Evolutionary conservation across 805 yeast species (phyloP).

Genomic region (Candida andamanensis): DNA sequence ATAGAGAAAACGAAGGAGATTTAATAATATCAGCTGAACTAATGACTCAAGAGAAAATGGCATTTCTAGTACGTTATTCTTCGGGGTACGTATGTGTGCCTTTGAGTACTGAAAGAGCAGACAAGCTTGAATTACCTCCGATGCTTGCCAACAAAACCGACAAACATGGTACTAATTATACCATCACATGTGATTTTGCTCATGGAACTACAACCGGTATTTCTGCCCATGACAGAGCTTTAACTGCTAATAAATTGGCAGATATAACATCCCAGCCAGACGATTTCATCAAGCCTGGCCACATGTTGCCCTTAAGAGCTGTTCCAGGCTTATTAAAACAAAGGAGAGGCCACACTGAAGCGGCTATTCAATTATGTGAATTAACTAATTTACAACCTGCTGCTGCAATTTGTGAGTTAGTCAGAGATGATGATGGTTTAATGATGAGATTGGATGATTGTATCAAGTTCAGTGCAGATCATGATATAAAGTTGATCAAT

Average conservation of each 20-base stretch:
- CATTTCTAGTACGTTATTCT: conserved; percentile 80
- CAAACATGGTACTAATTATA: conserved; percentile 95
- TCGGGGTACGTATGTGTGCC: conserved; percentile 96
- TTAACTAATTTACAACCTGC: conserved; percentile 79
- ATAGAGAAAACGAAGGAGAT: conserved; percentile 97
- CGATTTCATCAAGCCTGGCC: conserved; percentile 90
- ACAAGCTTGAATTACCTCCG: conserved; percentile 69
- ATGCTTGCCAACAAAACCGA: conserved; percentile 65
- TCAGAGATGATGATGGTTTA: conserved; percentile 85
- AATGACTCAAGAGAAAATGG: conserved; percentile 82
- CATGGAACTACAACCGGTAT: conserved; percentile 97
- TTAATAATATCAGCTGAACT: conserved; percentile 86
- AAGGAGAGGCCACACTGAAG: conserved; percentile 97
- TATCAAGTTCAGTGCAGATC: conserved; percentile 56
- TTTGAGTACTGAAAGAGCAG: conserved; percentile 70
- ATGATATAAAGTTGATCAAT: conserved; percentile 65
- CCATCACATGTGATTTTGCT: conserved; percentile 80
- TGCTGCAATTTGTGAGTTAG: conserved; percentile 90
- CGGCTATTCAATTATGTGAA: conserved; percentile 82
- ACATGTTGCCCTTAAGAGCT: conserved; percentile 88
- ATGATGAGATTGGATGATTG: conserved; percentile 96
- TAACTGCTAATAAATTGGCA: conserved; percentile 73
- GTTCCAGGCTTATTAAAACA: conserved; percentile 72
- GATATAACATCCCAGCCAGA: conserved; percentile 47
- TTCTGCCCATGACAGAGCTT: conserved; percentile 87